phyloP scores from a whole-genome alignment of 768 basidiomycete species.

The Tulasnella sp. region DNA sequence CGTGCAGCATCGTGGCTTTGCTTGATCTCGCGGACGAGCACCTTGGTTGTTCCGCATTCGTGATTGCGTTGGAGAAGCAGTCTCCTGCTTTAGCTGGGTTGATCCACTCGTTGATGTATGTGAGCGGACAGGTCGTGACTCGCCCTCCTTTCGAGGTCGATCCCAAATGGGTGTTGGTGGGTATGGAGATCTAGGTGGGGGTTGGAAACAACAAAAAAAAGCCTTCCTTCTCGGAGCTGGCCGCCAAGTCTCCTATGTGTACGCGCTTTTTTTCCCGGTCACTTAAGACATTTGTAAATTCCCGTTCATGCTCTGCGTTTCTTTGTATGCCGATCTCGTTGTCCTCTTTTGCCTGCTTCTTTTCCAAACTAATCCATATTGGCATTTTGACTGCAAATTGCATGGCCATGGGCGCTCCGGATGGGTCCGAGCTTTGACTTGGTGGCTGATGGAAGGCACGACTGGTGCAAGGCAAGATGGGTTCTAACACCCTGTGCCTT shows the following conservation, averaged over 20 bases:
- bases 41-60: constrained; percentile 67
- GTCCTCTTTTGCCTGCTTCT: background rate
- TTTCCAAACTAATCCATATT: background rate
- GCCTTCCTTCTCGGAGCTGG: background rate
- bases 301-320: background rate
- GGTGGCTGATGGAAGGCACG: background rate
- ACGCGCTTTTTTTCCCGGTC: background rate
- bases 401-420: background rate
- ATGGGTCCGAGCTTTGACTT: background rate
- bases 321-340: constrained; percentile 3
- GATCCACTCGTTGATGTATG: constrained; percentile 88
- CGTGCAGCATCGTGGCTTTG: constrained; percentile 72
- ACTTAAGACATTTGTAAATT: background rate
- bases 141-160: constrained; percentile 73
- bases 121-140: constrained; percentile 80
- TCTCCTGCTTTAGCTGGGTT: constrained; percentile 65
- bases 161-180: constrained; percentile 75
- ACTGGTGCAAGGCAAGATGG: background rate
- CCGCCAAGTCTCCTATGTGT: background rate
- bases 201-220: no score
- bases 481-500: background rate
- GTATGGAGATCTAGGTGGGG: constrained; percentile 69
- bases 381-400: background rate
- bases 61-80: constrained; percentile 74
- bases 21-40: constrained; percentile 85